Evolutionary conservation across 2,329 filamentous ascomycete species (phyloP).

Genomic region (Fusarium nanum): DNA sequence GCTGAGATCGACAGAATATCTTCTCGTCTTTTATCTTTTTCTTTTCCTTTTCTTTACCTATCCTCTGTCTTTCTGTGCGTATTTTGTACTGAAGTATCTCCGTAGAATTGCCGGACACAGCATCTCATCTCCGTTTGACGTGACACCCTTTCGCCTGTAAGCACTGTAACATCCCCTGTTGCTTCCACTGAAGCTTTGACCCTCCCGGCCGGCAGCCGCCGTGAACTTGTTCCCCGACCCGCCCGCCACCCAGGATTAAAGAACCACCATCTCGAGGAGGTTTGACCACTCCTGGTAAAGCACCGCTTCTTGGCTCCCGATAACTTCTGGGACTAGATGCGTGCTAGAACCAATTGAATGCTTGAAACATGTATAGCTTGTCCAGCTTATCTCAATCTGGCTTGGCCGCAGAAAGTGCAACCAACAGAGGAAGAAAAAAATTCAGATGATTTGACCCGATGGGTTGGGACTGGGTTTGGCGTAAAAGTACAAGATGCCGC

Average conservation of each 20-base stretch:
- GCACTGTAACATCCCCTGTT: slow-evolving; percentile 30
- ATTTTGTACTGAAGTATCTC: neutral
- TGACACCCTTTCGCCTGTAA: slow-evolving; percentile 22
- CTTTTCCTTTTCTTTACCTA: no score
- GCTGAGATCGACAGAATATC: neutral
- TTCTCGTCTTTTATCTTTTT: neutral
- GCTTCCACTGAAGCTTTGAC: slow-evolving; percentile 28
- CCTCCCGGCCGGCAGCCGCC: slow-evolving; percentile 16
- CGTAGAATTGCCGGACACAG: neutral
- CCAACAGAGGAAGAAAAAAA: slow-evolving; percentile 30
- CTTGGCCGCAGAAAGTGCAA: neutral
- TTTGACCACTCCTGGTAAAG: slow-evolving; percentile 32
- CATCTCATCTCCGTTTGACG: slow-evolving; percentile 1
- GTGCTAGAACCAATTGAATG: slow-evolving; percentile 18
- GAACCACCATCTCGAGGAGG: slow-evolving; percentile 28
- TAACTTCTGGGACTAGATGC: slow-evolving; percentile 18
- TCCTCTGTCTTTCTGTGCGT: rapidly evolving
- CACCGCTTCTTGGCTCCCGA: slow-evolving; percentile 36
- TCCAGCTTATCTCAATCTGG: neutral
- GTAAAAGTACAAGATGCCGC: slow-evolving; percentile 17
- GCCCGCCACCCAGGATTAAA: slow-evolving; percentile 28
- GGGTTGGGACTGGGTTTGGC: slow-evolving; percentile 7
- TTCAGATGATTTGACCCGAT: slow-evolving; percentile 38
- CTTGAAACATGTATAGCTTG: slow-evolving; percentile 25
- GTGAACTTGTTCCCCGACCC: slow-evolving; percentile 16